Evolutionary conservation across 768 basidiomycete genomes (phyloP).

Genomic region (Podaxis rugospora): DNA sequence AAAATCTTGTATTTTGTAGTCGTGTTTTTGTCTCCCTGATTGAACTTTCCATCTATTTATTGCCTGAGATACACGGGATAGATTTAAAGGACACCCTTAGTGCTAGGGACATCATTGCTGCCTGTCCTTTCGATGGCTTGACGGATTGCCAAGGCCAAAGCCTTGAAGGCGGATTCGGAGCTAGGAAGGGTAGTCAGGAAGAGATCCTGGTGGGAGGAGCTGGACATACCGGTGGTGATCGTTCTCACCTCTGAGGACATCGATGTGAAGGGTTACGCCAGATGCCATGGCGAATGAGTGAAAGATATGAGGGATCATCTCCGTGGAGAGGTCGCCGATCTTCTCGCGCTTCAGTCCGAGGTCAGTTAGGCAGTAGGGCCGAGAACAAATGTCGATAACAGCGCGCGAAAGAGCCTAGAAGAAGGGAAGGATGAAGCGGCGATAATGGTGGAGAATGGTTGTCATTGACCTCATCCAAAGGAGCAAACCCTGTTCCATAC

Average conservation of each 20-base stretch:
- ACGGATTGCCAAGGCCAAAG: slow-evolving; percentile 89
- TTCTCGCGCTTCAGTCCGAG: slow-evolving; percentile 86
- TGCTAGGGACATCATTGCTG: slow-evolving; percentile 88
- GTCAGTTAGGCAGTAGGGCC: slow-evolving; percentile 93
- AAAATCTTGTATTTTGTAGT: slow-evolving; percentile 7
- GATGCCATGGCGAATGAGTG: slow-evolving; percentile 98
- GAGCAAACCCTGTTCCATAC: slow-evolving; percentile 96
- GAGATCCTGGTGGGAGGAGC: slow-evolving; percentile 5
- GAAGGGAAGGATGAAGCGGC: slow-evolving; percentile 1
- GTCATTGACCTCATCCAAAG: slow-evolving; percentile 82
- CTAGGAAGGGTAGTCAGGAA: slow-evolving; percentile 34
- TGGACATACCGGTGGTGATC: slow-evolving; percentile 88
- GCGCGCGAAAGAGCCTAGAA: slow-evolving; percentile 87
- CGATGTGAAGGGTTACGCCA: slow-evolving; percentile 90
- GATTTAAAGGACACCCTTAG: slow-evolving; percentile 82
- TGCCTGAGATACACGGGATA: background rate
- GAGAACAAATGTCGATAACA: slow-evolving; percentile 97
- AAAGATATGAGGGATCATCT: slow-evolving; percentile 98
- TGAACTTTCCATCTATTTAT: slow-evolving; percentile 7
- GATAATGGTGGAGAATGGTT: slow-evolving; percentile 1
- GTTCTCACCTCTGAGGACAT: slow-evolving; percentile 92
- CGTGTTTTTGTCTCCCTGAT: background rate
- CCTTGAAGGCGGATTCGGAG: slow-evolving; percentile 97
- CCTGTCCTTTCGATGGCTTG: slow-evolving; percentile 93
- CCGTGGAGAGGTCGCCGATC: slow-evolving; percentile 91